A percentile compares a stretch with the other conserved stretches of the same genome.
phyloP scores from a whole-genome alignment of 2,329 filamentous ascomycete species.

The Fusarium annulatum region DNA sequence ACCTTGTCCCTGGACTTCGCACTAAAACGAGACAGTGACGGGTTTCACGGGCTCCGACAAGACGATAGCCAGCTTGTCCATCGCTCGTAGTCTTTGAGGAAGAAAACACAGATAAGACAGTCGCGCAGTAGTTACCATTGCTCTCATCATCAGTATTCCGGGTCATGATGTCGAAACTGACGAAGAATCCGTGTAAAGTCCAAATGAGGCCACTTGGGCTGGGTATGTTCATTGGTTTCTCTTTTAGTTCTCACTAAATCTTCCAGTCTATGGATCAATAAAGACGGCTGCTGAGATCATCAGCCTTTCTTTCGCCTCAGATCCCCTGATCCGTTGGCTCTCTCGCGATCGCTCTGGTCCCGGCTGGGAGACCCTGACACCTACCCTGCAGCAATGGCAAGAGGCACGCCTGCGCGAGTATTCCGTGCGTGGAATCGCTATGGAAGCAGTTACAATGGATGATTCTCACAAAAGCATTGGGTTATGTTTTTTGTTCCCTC shows the following conservation, averaged over 20 bases:
- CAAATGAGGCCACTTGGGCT: neutral
- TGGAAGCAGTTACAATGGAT: neutral
- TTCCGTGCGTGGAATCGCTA: neutral
- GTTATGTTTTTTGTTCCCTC: neutral
- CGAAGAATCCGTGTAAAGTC: neutral
- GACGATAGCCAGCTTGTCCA: neutral
- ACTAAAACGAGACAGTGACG: neutral
- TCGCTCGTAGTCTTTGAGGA: too few relatives aligned
- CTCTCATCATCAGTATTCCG: fast-evolving
- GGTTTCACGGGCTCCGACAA: neutral
- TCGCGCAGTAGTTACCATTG: fast-evolving
- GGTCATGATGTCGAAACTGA: neutral
- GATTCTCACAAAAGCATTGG: neutral
- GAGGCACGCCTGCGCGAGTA: neutral
- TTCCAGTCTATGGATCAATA: neutral
- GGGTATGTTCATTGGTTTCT: fast-evolving
- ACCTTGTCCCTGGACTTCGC: neutral
- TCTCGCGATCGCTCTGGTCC: neutral
- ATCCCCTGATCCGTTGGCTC: neutral
- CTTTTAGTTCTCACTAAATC: fast-evolving
- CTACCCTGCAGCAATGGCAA: neutral
- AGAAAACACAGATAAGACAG: neutral
- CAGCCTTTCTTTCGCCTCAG: neutral
- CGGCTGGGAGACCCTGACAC: neutral
- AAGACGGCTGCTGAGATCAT: neutral